Base-by-base conservation (phyloP, 768 basidiomycete genomes). In the Cyclocybe aegerita region DNA sequence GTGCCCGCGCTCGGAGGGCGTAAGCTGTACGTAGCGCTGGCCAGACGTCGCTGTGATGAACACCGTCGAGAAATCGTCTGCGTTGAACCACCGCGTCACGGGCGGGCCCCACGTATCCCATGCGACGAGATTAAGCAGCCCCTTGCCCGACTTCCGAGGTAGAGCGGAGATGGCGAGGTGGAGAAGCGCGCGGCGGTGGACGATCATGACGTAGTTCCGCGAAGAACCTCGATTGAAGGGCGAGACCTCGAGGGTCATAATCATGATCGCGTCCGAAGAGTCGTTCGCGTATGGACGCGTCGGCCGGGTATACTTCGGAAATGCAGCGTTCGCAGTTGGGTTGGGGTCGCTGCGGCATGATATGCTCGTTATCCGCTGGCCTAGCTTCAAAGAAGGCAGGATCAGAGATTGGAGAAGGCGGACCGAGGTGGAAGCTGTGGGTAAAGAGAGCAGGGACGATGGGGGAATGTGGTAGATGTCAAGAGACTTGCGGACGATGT, bases 21-120 rank as follows among this genome's bases (percentile, higher is more conserved):
- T 30, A 45, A 45, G 16, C 10, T 40, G 11, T 4, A 57, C 49
- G n/a, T 40, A 54, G 6, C 56, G 45, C 34, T 58, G 48, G 4
- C 56, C 56, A 8, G 53, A 35, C 5, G 53, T 58, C 31, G 43
- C 34, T 1, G 56, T 58, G 12, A 58, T 58, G 14, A 48, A 54
- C 12, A 31, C 39, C 32, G 46, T 54, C 16, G 39, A 34, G 44
- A 46, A 47, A 4, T 36, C 30, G 5, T 32, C 11, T 23, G 44
- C 45, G 2, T 49, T 43, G 15, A 52, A 37, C 53, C 56, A 54
- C 15, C 52, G 49, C 7, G 53, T 49, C 9, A 39, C 23, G 4
- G 33, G 14, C 4, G 49, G 39, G 7, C 53, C 50, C 53, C 53
- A 58, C 2, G 14, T 10, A 15, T 17, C 35, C 50, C 50, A 55